Evolutionary conservation across 345 rosid species (phyloP).

Genomic region (Durio zibethinus): DNA sequence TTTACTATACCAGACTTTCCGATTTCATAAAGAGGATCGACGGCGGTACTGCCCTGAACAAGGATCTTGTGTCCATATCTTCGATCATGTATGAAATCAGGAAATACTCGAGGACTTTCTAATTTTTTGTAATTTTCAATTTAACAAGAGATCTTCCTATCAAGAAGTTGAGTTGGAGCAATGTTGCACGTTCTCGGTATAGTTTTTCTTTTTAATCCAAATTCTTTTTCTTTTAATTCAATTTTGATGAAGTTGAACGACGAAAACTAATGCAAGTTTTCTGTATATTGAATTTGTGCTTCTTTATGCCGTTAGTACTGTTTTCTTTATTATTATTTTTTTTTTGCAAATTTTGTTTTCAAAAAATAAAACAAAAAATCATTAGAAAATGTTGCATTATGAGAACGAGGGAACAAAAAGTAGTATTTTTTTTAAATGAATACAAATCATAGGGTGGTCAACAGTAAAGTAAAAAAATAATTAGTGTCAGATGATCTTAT

Average conservation of each 20-base stretch:
- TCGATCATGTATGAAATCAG: constrained; percentile 97
- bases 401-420: too few relatives aligned
- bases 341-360: too few relatives aligned
- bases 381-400: too few relatives aligned
- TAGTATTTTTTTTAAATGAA: too few relatives aligned
- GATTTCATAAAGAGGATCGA: constrained; percentile 74
- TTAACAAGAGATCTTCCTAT: too few relatives aligned
- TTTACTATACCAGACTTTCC: constrained; percentile 86
- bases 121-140: not conserved
- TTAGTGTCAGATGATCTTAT: too few relatives aligned
- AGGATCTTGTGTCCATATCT: constrained; percentile 83
- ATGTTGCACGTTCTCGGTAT: not conserved
- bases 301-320: too few relatives aligned
- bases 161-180: not conserved
- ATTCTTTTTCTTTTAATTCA: not conserved
- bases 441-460: too few relatives aligned
- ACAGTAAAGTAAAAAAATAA: too few relatives aligned
- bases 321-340: too few relatives aligned
- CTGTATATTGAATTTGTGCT: too few relatives aligned
- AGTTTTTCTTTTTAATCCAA: not conserved
- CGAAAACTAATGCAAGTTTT: not conserved
- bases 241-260: not conserved
- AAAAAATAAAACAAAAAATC: too few relatives aligned
- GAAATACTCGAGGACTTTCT: constrained; percentile 90
- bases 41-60: constrained; percentile 84